These are phyloP conservation scores for Verbascum thapsus DNA, from an alignment of 257 asterid genomes.

Conservation along the genomic window DNA sequence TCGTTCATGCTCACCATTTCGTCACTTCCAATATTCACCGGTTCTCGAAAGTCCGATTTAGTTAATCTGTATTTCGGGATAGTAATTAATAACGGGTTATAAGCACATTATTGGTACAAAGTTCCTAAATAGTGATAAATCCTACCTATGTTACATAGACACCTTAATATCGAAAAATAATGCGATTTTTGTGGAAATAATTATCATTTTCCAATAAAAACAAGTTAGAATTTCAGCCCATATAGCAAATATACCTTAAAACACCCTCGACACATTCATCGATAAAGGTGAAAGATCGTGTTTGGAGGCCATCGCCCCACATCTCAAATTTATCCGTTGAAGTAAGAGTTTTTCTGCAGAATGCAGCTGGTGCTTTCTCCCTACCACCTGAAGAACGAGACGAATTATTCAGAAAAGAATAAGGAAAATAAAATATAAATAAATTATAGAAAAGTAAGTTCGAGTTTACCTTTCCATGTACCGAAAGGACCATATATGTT, in stretches of 20 bases:
- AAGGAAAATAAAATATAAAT: neutral
- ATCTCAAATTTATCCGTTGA: conserved; percentile 77
- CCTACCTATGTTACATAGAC: no score
- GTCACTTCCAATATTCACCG: conserved; percentile 89
- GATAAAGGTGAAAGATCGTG: conserved; percentile 86
- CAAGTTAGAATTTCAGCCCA: neutral
- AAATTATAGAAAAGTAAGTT: neutral
- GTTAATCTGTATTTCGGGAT: conserved; percentile 54
- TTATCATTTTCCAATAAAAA: no score
- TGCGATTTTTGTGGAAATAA: no score
- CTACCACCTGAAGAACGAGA: conserved; percentile 65
- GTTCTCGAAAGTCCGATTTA: conserved; percentile 87
- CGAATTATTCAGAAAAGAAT: neutral
- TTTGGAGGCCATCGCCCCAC: conserved; percentile 93
- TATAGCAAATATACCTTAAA: conserved; percentile 48
- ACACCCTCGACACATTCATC: conserved; percentile 95
- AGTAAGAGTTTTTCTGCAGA: conserved; percentile 74
- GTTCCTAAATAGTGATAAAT: neutral
- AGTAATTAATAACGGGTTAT: conserved; percentile 5
- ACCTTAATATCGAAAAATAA: no score
- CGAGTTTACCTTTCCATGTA: conserved; percentile 82
- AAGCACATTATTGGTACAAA: neutral
- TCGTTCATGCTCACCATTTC: conserved; percentile 98
- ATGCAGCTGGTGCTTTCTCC: conserved; percentile 93
- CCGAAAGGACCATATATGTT: conserved; percentile 95